phyloP scores from a whole-genome alignment of 768 basidiomycete species.

The Terana coerulea region DNA sequence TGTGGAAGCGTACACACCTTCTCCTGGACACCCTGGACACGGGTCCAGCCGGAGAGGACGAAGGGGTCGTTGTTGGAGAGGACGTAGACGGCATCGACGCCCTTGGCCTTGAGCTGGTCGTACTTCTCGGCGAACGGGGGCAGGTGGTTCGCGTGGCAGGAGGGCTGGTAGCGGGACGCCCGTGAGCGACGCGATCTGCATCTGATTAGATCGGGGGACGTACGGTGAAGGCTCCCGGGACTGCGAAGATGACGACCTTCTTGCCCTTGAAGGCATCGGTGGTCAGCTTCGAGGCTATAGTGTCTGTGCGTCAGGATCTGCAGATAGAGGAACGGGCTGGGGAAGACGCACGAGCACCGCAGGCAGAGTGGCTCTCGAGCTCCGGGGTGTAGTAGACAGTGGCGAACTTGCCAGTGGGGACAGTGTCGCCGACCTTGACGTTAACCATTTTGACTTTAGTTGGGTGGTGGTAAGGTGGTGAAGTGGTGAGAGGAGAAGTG shows the following conservation, averaged over 20 bases:
- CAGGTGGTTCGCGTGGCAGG: slow-evolving; percentile 40
- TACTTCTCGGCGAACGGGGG: slow-evolving; percentile 60
- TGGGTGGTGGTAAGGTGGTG: neutral
- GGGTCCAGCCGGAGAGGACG: slow-evolving; percentile 48
- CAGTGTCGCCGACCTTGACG: slow-evolving; percentile 49
- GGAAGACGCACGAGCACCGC: slow-evolving; percentile 59
- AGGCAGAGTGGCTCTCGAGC: slow-evolving; percentile 59
- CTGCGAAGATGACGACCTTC: slow-evolving; percentile 74
- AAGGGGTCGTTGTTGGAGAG: slow-evolving; percentile 79
- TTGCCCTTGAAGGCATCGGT: slow-evolving; percentile 76
- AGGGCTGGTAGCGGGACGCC: slow-evolving; percentile 19
- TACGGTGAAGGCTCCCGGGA: slow-evolving; percentile 82
- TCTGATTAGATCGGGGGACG: slow-evolving; percentile 20
- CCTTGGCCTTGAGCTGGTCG: slow-evolving; percentile 73
- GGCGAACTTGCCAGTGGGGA: slow-evolving; percentile 42
- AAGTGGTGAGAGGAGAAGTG: no score
- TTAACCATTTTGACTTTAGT: slow-evolving; percentile 21
- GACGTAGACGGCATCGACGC: slow-evolving; percentile 66
- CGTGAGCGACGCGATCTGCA: neutral
- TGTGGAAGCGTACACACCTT: slow-evolving; percentile 39
- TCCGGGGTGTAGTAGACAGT: slow-evolving; percentile 60
- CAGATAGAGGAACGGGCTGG: neutral
- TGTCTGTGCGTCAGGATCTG: slow-evolving; percentile 2
- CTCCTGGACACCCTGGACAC: slow-evolving; percentile 45
- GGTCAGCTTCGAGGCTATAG: slow-evolving; percentile 47